Evolutionary conservation across 192 early-diverging fungal genomes (phyloP), one percentile per base, ranked within the genome.

Genomic region (Coemansia sp.): DNA sequence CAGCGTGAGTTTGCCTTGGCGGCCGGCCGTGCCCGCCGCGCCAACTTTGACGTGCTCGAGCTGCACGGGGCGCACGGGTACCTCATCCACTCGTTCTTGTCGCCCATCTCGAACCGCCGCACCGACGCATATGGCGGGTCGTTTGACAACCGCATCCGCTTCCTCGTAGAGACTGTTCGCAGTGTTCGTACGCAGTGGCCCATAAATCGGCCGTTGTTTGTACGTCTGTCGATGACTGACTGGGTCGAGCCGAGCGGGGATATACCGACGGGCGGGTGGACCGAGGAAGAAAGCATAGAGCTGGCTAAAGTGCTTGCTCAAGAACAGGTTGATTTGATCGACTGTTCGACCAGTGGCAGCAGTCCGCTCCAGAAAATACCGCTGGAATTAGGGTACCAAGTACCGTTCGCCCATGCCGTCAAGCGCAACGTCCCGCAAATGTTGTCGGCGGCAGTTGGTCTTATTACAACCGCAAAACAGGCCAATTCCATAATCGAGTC

Each of bases 11-110:
- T 88, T 75, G 87, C 60, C 8, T 62, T 81, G 18, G 87, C 90
- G 32, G 88, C 94, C 1, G 66, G 61, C 32, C 86, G 91, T 27
- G 90, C 95, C 0, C 70, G 83, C 32, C 78, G 85, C 57, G 94
- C 94, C 4, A 93, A 92, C 3, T 92, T 94, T 69, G 92, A 95
- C 57, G 88, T 88, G n/a, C 73, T 97, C 24, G 96, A 98, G 74
- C 78, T 98, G 20, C 94, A 96, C 58, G 85, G 78, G 53, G 94
- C 96, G 3, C 93, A 98, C 73, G 96, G 96, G 9, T 97, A 95
- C 70, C 74, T 97, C 43, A 65, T 93, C 55, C 80, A 89, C 74
- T 77, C 87, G 68, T 96, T 97, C 65, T 63, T 95, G 14, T 90
- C 88, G 16, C 88, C 91, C 3, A 58, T 92, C 35, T 80, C 89